Conservation (phyloP, 2,329 filamentous ascomycete species). For the Fonsecaea pedrosoi region DNA sequence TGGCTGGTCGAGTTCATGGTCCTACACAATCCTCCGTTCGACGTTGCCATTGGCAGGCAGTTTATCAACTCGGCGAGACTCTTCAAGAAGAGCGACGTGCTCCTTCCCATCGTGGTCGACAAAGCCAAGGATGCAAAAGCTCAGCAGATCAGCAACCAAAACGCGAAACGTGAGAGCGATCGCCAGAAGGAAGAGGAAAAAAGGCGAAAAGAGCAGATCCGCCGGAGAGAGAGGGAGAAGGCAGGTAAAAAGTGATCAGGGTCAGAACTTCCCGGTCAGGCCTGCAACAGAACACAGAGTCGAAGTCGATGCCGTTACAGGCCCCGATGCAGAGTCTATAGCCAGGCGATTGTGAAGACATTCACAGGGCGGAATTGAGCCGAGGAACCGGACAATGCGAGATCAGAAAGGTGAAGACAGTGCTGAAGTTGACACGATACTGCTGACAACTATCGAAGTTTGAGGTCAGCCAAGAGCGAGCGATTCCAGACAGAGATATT, state of each 20-base stretch:
- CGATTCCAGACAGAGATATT: not conserved
- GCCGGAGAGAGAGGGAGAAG: not conserved
- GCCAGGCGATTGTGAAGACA: not conserved
- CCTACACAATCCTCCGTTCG: not conserved
- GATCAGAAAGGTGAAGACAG: not conserved
- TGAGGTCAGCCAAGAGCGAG: not conserved
- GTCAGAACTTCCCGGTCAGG: not conserved
- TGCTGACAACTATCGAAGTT: not conserved
- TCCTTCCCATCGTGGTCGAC: not conserved
- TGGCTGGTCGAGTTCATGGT: not conserved
- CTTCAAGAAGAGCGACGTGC: not conserved
- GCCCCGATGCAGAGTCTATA: not conserved
- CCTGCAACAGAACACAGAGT: not conserved
- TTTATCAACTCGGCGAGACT: not conserved
- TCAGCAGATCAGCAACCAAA: not conserved
- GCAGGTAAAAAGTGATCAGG: not conserved
- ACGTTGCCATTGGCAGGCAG: not conserved
- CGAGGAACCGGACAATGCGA: not conserved
- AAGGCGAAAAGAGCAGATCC: not conserved
- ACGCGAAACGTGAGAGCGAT: not conserved
- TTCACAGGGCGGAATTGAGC: not conserved
- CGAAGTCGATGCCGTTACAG: not conserved
- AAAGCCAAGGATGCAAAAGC: not conserved
- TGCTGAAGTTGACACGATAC: not conserved
- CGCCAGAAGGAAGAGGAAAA: not conserved